Base-by-base conservation (phyloP, 306 rosid genomes). In the Fragaria ananassa region DNA sequence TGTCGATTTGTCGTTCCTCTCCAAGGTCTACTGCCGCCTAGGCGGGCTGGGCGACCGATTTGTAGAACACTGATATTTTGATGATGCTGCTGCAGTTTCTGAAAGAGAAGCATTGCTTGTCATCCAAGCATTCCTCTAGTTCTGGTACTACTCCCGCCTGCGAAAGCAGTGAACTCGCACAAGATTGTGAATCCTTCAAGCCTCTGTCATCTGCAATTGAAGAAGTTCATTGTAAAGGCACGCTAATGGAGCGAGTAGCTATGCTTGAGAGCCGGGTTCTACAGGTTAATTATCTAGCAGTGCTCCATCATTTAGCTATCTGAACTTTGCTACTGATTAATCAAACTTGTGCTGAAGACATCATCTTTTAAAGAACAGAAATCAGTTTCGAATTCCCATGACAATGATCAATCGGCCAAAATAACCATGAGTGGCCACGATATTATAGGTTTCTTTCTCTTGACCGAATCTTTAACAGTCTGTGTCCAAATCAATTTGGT, bases 221-320 rank as follows among this genome's bases (percentile, higher is more conserved):
- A 70, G 88, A 85, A 73, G 85, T 73, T 76, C 74, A 74, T 15
- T 75, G 58, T 25, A 85, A 79, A 58, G 88, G 86, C 79, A 81
- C 83, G 5, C 63, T 85, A 34, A 51, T 85, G 66, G 86, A 88
- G 8, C 46, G 88, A 46, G 68, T 85, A 3, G 41, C 80, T 50
- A 10, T 71, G 54, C 86, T 88, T 21, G 89, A 88, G 74, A 79
- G 58, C 71, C 64, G 81, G 74, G 69, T 79, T 1, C 62, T 79
- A 63, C 80, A 83, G 82, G 91, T 85, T 37, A 37, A 37, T 18
- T 17, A 35, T 37, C 70, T 41, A 14, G n/a, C 62, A 44, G 45
- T 8, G 39, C 67, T 61, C 35, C 41, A 42, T 61, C 41, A 31
- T 61, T 61, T 29, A 27, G 3, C 8, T 14, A 31, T 61, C 9